Base-by-base conservation (phyloP, 345 rosid species). In the Eutrema heterophyllum region DNA sequence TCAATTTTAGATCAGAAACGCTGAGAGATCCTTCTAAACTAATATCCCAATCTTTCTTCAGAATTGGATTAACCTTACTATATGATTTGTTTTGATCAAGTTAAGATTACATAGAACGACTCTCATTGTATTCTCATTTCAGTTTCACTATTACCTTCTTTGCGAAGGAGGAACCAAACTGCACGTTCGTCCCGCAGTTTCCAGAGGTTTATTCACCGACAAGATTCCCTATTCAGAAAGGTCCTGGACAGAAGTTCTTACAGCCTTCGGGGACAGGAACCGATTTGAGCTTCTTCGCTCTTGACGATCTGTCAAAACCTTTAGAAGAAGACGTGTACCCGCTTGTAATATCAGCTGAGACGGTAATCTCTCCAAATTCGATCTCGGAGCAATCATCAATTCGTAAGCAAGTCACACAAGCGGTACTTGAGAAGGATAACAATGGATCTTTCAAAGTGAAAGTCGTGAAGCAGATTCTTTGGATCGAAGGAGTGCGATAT, bases 211-310 rank as follows among this genome's bases (percentile, higher is more conserved):
- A 78, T 76, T 51, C 80, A 64, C 87, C 98, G 0, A 82, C 75
- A 35, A 86, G 79, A 73, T 65, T 92, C 58, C 81, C 86, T 73
- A 90, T 92, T 54, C 82, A 68, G 70, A 88, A 86, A 85, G 98
- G 98, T 57, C 77, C 70, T 30, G 91, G 88, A 53, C 97, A 83
- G 80, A 88, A 50, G 72, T 92, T 92, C 70, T 15, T 61, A 46
- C 97, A 88, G 75, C 91, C 96, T 76, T 81, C 89, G 1, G 91
- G 98, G 58, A 83, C 98, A 52, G 98, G 98, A 71, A 83, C 80
- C 5, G 97, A 90, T 73, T 70, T 92, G 14, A 93, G 93, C 64
- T 90, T 92, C 83, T 92, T 86, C 74, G 91, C 85, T 65, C 80
- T 88, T 77, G 90, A 86, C 71, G 91, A 87, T 70, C 85, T 92